These are phyloP conservation scores for Vaccinium corymbosum DNA, from an alignment of 148 eudicot species.

Conservation along the genomic window DNA sequence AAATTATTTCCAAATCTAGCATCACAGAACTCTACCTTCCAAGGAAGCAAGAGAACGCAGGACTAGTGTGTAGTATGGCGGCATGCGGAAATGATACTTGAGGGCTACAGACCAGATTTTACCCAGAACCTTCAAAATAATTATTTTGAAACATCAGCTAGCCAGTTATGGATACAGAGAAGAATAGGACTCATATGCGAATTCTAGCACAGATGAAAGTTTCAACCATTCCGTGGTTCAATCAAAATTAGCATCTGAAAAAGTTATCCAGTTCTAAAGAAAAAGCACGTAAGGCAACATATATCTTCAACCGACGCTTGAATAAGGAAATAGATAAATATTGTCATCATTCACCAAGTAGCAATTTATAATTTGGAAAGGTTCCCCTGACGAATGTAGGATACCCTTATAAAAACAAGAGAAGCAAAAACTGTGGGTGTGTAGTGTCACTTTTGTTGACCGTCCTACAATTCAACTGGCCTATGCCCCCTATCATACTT, in stretches of 20 bases:
- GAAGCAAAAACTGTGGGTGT: not conserved
- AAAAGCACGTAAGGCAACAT: not conserved
- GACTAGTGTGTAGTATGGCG: conserved; percentile 82
- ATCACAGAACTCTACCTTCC: conserved; percentile 55
- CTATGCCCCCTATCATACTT: not conserved
- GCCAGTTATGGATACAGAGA: not conserved
- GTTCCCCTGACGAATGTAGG: not conserved
- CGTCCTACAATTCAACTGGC: not conserved
- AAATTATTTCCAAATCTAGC: not conserved
- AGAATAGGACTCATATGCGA: not conserved
- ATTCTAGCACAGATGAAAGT: not conserved
- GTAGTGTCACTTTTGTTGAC: not conserved
- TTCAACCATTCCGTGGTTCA: not conserved
- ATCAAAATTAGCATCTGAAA: not conserved
- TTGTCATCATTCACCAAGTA: not conserved
- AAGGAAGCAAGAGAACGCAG: conserved; percentile 93
- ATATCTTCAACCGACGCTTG: not conserved
- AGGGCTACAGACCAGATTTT: conserved; percentile 83
- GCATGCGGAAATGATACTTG: conserved; percentile 89
- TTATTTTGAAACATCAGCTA: conserved; percentile 16
- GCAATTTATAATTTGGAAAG: not conserved
- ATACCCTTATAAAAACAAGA: not conserved
- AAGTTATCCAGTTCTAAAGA: not conserved
- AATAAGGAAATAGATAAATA: not conserved
- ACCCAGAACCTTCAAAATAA: conserved; percentile 70